Percentiles rank a stretch among this genome's conserved stretches.
Evolutionary conservation across 192 early-diverging fungal genomes (phyloP).

Genomic region (Lobosporangium transversale): DNA sequence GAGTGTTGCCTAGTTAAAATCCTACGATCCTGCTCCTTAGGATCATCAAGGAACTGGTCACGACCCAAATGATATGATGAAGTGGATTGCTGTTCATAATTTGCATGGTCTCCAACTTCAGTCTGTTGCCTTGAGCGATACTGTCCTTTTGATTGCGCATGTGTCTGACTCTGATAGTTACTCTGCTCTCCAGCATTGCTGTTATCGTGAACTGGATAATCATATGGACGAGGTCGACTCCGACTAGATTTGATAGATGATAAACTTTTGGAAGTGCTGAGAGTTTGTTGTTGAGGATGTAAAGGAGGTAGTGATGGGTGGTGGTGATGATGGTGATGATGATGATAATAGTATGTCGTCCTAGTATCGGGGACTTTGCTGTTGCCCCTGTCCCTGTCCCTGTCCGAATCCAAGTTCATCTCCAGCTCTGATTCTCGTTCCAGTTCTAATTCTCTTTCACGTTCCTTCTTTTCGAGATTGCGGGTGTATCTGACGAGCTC

Average conservation of each 20-base stretch:
- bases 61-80: no score
- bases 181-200: not conserved
- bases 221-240: conserved; percentile 17
- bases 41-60: no score
- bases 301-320: conserved; percentile 30
- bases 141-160: no score
- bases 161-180: no score
- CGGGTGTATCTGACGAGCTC: conserved; percentile 51
- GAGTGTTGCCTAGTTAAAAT: not conserved
- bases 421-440: conserved; percentile 9
- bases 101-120: not conserved
- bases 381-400: no score
- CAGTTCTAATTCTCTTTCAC: conserved; percentile 28
- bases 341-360: conserved; percentile 18
- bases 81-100: not conserved
- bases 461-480: conserved; percentile 33
- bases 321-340: conserved; percentile 49
- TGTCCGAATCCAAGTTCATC: not conserved
- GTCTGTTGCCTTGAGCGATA: not conserved
- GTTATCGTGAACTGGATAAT: not conserved
- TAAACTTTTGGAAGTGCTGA: conserved; percentile 5
- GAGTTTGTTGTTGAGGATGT: conserved; percentile 34
- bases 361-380: no score
- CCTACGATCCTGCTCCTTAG: no score
- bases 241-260: conserved; percentile 1